Evolutionary conservation across 495 filamentous ascomycete species (phyloP).

Genomic region (Hyphodiscus hymeniophilus): DNA sequence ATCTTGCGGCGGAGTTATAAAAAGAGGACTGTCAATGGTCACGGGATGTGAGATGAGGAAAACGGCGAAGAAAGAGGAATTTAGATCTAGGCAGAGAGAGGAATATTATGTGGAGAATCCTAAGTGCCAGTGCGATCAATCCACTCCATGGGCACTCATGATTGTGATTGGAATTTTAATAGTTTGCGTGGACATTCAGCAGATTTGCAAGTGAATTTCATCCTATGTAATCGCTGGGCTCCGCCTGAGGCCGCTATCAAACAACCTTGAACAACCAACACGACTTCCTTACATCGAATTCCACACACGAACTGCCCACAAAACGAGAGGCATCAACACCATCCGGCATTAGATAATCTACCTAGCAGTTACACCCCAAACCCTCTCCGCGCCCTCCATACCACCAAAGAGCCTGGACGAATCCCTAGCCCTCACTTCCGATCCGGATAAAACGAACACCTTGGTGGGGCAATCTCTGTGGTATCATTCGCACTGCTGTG

Average conservation of each 20-base stretch:
- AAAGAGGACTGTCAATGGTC: background rate
- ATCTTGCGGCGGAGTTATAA: background rate
- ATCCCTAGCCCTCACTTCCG: background rate
- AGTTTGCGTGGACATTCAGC: no score
- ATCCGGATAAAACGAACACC: slow-evolving; percentile 10
- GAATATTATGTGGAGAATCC: no score
- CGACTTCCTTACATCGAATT: background rate
- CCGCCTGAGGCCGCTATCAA: slow-evolving; percentile 1
- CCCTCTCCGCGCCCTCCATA: background rate
- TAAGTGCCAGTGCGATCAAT: no score
- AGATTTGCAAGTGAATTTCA: no score
- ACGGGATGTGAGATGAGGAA: background rate
- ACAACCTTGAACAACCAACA: slow-evolving; percentile 1
- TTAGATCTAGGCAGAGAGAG: no score
- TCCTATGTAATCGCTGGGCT: background rate
- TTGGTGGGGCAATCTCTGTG: slow-evolving; percentile 22
- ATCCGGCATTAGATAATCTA: background rate
- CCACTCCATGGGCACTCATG: background rate
- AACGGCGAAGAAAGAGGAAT: background rate
- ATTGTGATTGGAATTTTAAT: no score
- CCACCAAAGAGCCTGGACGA: background rate
- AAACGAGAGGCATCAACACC: background rate
- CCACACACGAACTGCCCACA: slow-evolving; percentile 2
- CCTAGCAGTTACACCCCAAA: background rate
- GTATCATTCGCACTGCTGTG: slow-evolving; percentile 11